A percentile compares a stretch with the other conserved stretches of the same genome.
Conservation (phyloP, 306 rosid species). For the Prunus kanzakura region DNA sequence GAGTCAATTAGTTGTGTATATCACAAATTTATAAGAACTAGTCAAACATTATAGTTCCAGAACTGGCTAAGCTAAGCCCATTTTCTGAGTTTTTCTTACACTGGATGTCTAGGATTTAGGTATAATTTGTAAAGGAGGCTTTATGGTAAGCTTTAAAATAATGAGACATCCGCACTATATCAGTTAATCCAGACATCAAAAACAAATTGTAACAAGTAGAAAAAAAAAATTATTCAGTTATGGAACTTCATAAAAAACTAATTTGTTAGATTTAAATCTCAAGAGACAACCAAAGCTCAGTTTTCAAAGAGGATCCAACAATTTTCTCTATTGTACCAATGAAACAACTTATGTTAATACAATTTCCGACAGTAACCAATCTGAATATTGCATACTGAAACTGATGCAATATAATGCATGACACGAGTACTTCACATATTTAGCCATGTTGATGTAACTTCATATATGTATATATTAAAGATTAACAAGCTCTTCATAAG, state of each 20-base stretch:
- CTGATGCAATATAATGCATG: background rate
- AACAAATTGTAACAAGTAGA: background rate
- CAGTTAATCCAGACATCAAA: background rate
- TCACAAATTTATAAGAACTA: background rate
- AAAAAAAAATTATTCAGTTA: background rate
- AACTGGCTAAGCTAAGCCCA: background rate
- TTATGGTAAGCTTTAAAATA: background rate
- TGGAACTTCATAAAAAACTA: background rate
- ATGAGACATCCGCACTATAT: background rate
- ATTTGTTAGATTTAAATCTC: background rate
- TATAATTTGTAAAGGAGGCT: background rate
- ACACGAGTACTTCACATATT: background rate
- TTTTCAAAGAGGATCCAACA: background rate
- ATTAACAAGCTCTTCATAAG: conserved; percentile 19
- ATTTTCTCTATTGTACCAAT: background rate
- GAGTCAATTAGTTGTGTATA: background rate
- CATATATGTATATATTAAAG: background rate
- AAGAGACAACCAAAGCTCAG: background rate
- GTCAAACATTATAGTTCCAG: background rate
- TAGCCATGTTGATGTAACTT: background rate
- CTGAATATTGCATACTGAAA: conserved; percentile 16
- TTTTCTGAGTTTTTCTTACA: background rate
- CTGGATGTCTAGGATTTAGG: background rate
- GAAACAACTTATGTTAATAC: background rate
- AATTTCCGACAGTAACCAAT: background rate